These are phyloP conservation scores for Eimeria maxima DNA, from an alignment of 169 alveolate species.

Conservation along the genomic window DNA sequence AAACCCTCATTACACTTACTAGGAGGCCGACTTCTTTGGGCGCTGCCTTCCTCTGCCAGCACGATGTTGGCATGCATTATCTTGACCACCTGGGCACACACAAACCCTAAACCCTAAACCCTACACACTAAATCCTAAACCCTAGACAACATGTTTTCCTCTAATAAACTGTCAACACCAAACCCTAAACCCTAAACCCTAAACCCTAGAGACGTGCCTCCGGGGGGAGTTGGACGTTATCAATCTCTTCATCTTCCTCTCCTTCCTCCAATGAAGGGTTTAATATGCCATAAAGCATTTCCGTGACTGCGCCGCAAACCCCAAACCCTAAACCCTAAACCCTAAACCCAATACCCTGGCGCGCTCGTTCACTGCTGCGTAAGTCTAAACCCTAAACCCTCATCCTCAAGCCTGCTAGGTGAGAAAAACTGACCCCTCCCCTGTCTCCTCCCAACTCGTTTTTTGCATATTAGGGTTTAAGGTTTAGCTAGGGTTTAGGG, in stretches of 20 bases:
- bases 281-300: slow-evolving; percentile 93
- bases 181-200: slow-evolving; percentile 32
- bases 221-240: slow-evolving; percentile 83
- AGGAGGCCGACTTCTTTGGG: slow-evolving; percentile 42
- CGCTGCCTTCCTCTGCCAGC: slow-evolving; percentile 57
- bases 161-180: no score
- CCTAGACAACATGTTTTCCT: not conserved
- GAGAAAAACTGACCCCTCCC: no score
- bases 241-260: slow-evolving; percentile 86
- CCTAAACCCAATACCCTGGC: not conserved
- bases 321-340: slow-evolving; percentile 26
- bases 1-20: not conserved
- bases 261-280: slow-evolving; percentile 88
- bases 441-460: no score
- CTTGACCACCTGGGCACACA: not conserved
- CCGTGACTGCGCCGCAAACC: slow-evolving; percentile 87
- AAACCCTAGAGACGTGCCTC: slow-evolving; percentile 70
- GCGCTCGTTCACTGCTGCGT: no score
- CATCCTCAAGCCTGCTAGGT: not conserved
- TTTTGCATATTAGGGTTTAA: not conserved
- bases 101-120: slow-evolving; percentile 25
- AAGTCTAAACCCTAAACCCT: no score
- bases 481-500: slow-evolving; percentile 14
- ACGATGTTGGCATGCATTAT: slow-evolving; percentile 39
- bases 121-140: slow-evolving; percentile 2